Percentiles rank a stretch among this genome's conserved stretches.
phyloP scores from a whole-genome alignment of 257 asterid species.

The Cruciata laevipes region DNA sequence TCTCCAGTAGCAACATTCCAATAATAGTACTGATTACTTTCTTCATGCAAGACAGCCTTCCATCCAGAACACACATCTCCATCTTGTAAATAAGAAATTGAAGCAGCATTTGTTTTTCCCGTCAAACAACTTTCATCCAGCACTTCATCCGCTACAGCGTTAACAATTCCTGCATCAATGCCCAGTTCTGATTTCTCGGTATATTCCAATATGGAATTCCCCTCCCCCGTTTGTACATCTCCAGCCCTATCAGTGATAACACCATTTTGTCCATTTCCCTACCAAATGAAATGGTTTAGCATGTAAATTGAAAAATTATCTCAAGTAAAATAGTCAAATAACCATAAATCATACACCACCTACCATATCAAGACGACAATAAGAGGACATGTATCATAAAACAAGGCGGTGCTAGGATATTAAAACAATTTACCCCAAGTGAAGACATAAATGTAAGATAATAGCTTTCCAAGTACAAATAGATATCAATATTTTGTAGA shows the following conservation, averaged over 20 bases:
- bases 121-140: constrained; percentile 25
- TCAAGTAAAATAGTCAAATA: neutral
- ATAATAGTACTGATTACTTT: constrained; percentile 78
- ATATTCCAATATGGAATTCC: constrained; percentile 25
- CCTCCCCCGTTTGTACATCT: constrained; percentile 31
- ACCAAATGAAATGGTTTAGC: constrained; percentile 16
- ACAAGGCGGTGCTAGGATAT: neutral
- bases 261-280: constrained; percentile 40
- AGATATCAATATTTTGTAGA: neutral
- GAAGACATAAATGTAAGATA: neutral
- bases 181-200: constrained; percentile 33
- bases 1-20: constrained; percentile 91
- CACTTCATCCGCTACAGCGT: constrained; percentile 25
- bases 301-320: neutral
- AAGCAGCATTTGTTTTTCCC: constrained; percentile 30
- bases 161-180: constrained; percentile 15
- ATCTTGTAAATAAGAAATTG: constrained; percentile 29
- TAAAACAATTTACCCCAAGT: neutral
- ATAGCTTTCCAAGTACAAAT: neutral
- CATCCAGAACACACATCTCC: constrained; percentile 56
- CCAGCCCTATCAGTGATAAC: constrained; percentile 25
- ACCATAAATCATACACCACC: neutral
- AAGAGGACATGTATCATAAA: neutral
- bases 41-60: constrained; percentile 91
- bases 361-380: neutral